phyloP scores from a whole-genome alignment of 139 green algal genomes.

The Micractinium sp. region DNA sequence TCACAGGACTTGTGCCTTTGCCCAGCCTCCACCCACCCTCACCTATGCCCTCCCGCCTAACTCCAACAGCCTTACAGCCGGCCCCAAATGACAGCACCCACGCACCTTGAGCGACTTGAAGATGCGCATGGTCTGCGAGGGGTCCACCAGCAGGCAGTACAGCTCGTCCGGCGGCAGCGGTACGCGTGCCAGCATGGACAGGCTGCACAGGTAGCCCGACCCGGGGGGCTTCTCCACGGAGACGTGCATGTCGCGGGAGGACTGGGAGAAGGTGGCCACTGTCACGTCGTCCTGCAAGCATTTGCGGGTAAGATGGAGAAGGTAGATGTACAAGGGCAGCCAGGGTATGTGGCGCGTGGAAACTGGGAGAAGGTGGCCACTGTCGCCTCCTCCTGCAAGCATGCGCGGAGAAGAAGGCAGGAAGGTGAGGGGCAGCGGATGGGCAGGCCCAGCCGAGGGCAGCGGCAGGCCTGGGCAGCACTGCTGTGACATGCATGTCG shows the following conservation, averaged over 20 bases:
- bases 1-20: no score
- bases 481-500: background rate
- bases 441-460: background rate
- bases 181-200: constrained; percentile 41
- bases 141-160: constrained; percentile 61
- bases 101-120: constrained; percentile 69
- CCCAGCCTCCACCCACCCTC: no score
- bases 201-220: constrained; percentile 31
- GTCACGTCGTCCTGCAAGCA: background rate
- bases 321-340: no score
- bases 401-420: no score
- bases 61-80: no score
- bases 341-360: no score
- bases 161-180: constrained; percentile 59
- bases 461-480: background rate
- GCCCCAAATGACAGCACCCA: background rate
- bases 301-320: no score
- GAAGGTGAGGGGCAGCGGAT: background rate
- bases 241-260: constrained; percentile 29
- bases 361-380: background rate
- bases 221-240: constrained; percentile 29
- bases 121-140: constrained; percentile 50
- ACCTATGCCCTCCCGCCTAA: no score
- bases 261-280: constrained; percentile 19
- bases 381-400: background rate